These are phyloP conservation scores for Lipomyces lipofer DNA, from an alignment of 805 yeast species.

Conservation along the genomic window DNA sequence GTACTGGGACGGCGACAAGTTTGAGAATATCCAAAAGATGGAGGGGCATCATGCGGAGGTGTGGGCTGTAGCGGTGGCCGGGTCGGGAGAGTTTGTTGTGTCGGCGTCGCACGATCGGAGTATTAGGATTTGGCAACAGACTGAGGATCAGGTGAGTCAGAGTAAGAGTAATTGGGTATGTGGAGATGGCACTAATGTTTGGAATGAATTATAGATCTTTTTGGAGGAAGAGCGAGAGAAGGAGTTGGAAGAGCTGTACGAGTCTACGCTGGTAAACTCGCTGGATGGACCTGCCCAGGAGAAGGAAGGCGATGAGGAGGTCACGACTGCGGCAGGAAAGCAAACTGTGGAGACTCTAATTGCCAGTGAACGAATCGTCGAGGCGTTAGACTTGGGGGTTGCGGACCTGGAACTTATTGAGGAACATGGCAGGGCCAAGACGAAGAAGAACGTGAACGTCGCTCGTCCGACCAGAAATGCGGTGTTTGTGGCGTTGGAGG, in stretches of 20 bases:
- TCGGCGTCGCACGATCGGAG: slow-evolving; percentile 92
- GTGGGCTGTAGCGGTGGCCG: slow-evolving; percentile 84
- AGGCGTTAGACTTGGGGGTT: slow-evolving; percentile 81
- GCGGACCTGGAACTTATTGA: slow-evolving; percentile 63
- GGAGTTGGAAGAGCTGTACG: slow-evolving; percentile 91
- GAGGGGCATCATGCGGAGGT: slow-evolving; percentile 89
- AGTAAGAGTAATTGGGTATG: no score
- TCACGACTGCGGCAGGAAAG: slow-evolving; percentile 60
- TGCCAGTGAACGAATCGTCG: slow-evolving; percentile 90
- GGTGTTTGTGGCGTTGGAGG: slow-evolving; percentile 65
- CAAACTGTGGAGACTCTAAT: slow-evolving; percentile 90
- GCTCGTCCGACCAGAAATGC: slow-evolving; percentile 66
- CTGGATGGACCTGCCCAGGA: slow-evolving; percentile 57
- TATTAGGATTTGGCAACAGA: slow-evolving; percentile 88
- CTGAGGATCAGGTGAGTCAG: slow-evolving; percentile 95
- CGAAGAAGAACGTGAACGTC: slow-evolving; percentile 47
- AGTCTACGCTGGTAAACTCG: slow-evolving; percentile 70
- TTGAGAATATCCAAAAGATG: slow-evolving; percentile 86
- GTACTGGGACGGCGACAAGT: slow-evolving; percentile 98
- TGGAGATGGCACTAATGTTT: no score
- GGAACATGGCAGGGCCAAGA: slow-evolving; percentile 50
- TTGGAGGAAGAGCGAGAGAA: slow-evolving; percentile 95
- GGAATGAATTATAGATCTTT: no score
- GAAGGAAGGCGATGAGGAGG: slow-evolving; percentile 45
- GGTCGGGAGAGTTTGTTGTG: slow-evolving; percentile 64